Base-by-base conservation (phyloP, 1,284 basidiomycete genomes). In the Sanghuangporus baumii region DNA sequence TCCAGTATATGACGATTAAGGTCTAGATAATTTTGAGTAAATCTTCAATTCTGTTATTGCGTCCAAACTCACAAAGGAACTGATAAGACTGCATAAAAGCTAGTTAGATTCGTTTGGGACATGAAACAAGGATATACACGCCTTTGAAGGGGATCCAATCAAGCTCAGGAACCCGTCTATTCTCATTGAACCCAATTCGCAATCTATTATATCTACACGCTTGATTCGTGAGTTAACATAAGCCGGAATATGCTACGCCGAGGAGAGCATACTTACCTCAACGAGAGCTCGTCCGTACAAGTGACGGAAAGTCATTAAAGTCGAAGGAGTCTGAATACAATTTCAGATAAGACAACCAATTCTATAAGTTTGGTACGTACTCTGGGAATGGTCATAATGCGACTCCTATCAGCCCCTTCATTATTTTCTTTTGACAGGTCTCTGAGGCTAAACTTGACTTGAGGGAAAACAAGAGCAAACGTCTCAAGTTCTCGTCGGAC, bases 131-230 rank as follows among this genome's bases (percentile, higher is more conserved):
- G 11, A 36, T 18, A 43, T 37, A 37, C 78, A 61, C 62, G 89
- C 92, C 78, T 88, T 92, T 16, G 89, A 88, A 62, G 81, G 75
- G 36, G 87, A 81, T 3, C 92, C 91, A 26, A 84, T 80, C 6
- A 94, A 77, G 70, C 91, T 91, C 64, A 96, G 84, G 70, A 96
- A 95, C 1, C 93, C 93, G 65, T 89, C 78, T 2, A 93, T 73
- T 51, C 73, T 81, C 68, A 88, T 74, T 6, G 76, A 75, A n/a
- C 77, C 86, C 14, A 73, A 76, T 18, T 71, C 72, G 4, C 80
- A 75, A 37, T 84, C 69, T 57, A 94, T 78, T 58, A 85, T 83
- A 66, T 93, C 87, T 6, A 88, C 81, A 67, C 86, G 81, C 87
- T 88, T 66, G 6, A 23, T 7, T 38, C 31, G 38, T 9, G 23